phyloP scores from a whole-genome alignment of 2,329 filamentous ascomycete genomes.

The Curvularia verruculosa region DNA sequence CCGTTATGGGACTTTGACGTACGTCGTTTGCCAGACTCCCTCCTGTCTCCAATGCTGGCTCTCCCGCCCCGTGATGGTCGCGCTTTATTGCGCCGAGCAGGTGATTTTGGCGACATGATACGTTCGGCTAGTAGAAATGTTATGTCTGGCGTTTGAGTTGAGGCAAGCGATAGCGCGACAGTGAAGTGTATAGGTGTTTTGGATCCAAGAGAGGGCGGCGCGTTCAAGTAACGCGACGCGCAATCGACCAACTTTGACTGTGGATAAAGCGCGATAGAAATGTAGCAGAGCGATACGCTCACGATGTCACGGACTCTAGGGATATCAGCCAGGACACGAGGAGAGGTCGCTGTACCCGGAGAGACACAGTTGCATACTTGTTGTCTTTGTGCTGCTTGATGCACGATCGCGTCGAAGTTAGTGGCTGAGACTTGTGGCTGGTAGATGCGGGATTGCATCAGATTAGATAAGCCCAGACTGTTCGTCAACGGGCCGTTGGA shows the following conservation, averaged over 20 bases:
- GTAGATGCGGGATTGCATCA: too few relatives aligned
- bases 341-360: slow-evolving; percentile 14
- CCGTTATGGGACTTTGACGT: slow-evolving; percentile 8
- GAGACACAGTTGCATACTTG: slow-evolving; percentile 18
- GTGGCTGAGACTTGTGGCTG: slow-evolving; percentile 39
- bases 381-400: slow-evolving; percentile 14
- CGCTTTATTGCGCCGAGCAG: slow-evolving; percentile 38
- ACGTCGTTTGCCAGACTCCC: slow-evolving; percentile 30
- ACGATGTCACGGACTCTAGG: not conserved
- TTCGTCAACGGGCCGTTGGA: slow-evolving; percentile 15
- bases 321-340: not conserved
- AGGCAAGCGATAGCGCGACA: not conserved
- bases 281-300: not conserved
- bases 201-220: slow-evolving; percentile 1
- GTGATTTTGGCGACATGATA: slow-evolving; percentile 32
- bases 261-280: slow-evolving; percentile 19
- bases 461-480: slow-evolving; percentile 9
- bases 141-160: not conserved
- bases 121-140: slow-evolving; percentile 1
- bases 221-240: slow-evolving; percentile 2
- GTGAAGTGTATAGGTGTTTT: not conserved
- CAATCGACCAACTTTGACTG: slow-evolving; percentile 3
- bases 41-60: slow-evolving; percentile 23
- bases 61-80: slow-evolving; percentile 42
- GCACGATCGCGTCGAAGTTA: slow-evolving; percentile 11